These are phyloP conservation scores for Trichoderma brevicompactum DNA, from an alignment of 2,329 filamentous ascomycete species.

Conservation along the genomic window DNA sequence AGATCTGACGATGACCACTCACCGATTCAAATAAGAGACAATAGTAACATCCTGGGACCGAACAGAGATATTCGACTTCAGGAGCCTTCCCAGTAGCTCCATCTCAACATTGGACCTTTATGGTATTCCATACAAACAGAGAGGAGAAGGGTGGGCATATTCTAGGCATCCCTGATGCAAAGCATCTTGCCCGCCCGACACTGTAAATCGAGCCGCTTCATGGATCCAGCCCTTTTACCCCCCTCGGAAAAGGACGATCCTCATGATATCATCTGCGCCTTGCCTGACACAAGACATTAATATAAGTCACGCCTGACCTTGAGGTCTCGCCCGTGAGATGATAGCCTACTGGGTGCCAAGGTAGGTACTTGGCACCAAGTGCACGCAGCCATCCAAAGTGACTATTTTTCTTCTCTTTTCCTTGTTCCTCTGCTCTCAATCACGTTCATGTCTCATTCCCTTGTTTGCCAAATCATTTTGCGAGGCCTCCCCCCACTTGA, in stretches of 20 bases:
- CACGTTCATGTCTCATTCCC: neutral
- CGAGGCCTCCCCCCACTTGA: slow-evolving; percentile 5
- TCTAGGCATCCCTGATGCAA: neutral
- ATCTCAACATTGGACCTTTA: neutral
- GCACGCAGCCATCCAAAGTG: neutral
- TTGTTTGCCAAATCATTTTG: slow-evolving; percentile 3
- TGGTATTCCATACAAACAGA: neutral
- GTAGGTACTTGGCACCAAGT: neutral
- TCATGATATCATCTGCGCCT: neutral
- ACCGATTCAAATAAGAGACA: neutral
- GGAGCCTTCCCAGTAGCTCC: neutral
- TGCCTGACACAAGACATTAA: slow-evolving; percentile 12
- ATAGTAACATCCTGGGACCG: neutral
- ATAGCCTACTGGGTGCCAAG: neutral
- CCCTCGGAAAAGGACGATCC: neutral
- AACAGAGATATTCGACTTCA: neutral
- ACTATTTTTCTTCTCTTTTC: neutral
- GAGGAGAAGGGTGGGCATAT: neutral
- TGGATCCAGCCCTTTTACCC: neutral
- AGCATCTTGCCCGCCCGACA: neutral
- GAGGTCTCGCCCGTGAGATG: slow-evolving; percentile 13
- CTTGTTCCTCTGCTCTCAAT: neutral
- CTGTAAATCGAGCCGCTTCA: slow-evolving; percentile 8
- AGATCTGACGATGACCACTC: neutral
- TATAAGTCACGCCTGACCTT: neutral